Base-by-base conservation (phyloP, 148 eudicot species). In the Rhododendron vialii region DNA sequence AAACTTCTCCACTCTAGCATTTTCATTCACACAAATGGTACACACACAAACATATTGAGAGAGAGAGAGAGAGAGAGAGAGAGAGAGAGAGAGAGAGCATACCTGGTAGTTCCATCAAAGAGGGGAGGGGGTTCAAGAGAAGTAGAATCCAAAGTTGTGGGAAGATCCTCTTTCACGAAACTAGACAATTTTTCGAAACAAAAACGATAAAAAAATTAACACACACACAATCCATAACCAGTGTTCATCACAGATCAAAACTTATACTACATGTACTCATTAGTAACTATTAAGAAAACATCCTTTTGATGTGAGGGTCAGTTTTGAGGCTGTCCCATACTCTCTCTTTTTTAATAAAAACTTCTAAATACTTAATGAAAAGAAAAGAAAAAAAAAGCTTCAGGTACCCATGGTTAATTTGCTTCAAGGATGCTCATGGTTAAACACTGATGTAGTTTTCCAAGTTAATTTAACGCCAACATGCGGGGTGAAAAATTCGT, bases 61-160 rank as follows among this genome's bases (percentile, higher is more conserved):
- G 12, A 10, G 33, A 65, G 30, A 67, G 43, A 41, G 9, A 7
- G 71, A 65, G 30, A 65, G 71, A 63, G 71, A 63, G 26, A 24
- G 69, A 61, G 28, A 63, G 71, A n/a, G 71, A 65, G 69, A 61
- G 67, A 8, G 28, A 30, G 30, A 30, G 30, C 26, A 22, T 65
- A 67, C 73, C 73, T n/a, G 73, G 73, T 67, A 67, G 73, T 67
- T 67, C 73, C 73, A 67, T 67, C 73, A 26, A 67, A 67, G 35
- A 67, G 73, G 73, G 73, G 33, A 26, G 73, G 73, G 73, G 73
- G 73, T 67, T 67, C 35, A 26, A 26, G 14, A 67, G 73, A 67
- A 67, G 73, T 67, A 67, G 73, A 67, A 67, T 67, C 73, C 73
- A 67, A 67, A n/a, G 33, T 67, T 67, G 35, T 35, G 73, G 73